Evolutionary conservation across 352 stramenopile genomes (phyloP).

Genomic region (Globisporangium emineosum): DNA sequence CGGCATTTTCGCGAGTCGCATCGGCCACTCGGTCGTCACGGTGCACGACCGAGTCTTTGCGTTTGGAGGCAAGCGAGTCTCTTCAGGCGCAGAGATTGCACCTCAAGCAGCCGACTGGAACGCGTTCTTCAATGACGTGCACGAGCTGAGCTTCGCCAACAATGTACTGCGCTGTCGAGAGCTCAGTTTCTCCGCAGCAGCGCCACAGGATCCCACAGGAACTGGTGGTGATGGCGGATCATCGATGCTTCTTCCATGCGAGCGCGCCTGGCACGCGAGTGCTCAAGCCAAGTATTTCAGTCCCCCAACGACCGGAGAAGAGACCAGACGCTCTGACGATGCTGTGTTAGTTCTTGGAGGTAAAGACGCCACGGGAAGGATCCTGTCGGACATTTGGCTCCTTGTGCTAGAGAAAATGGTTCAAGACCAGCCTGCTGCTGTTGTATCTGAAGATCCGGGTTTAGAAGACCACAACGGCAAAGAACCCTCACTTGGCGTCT

Average conservation of each 20-base stretch:
- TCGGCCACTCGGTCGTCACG: constrained; percentile 49
- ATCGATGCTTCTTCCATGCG: constrained; percentile 1
- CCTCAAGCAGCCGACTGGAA: neutral
- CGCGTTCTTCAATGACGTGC: constrained; percentile 31
- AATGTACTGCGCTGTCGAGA: constrained; percentile 37
- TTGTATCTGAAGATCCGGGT: neutral
- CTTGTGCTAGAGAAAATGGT: constrained; percentile 23
- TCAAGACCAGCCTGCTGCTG: neutral
- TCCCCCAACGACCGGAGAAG: constrained; percentile 4
- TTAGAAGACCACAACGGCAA: constrained; percentile 8
- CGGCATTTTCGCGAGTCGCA: constrained; percentile 41
- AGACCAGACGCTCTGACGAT: constrained; percentile 18
- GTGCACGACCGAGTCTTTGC: constrained; percentile 36
- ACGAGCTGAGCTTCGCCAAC: constrained; percentile 38
- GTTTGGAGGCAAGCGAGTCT: constrained; percentile 55
- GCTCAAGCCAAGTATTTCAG: constrained; percentile 21
- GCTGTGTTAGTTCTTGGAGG: constrained; percentile 52
- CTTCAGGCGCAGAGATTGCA: constrained; percentile 5
- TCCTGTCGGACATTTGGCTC: constrained; percentile 49
- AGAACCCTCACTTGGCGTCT: neutral
- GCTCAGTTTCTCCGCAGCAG: constrained; percentile 12
- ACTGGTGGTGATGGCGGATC: constrained; percentile 9
- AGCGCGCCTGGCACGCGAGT: constrained; percentile 49
- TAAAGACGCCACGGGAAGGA: constrained; percentile 26
- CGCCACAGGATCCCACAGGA: constrained; percentile 6